Base-by-base conservation (phyloP, 805 yeast species). In the Ogataea naganishii region DNA sequence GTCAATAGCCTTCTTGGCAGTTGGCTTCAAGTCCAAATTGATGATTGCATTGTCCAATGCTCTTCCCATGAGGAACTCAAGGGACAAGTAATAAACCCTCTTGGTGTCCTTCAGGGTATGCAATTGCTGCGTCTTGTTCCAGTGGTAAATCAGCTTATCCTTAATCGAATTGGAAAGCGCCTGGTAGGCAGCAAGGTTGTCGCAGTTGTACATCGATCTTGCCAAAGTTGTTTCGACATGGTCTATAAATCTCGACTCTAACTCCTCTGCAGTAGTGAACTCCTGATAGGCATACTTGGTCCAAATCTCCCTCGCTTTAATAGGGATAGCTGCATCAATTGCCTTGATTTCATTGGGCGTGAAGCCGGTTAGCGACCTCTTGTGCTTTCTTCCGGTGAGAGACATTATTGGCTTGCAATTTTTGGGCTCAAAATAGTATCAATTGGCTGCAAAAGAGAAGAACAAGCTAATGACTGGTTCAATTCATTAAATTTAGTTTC, bases 1-100 rank as follows among this genome's bases (percentile, higher is more conserved):
- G 31, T 65, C 66, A 31, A 76, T 64, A 3, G 81, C 72, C 4
- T 60, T 61, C 11, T 51, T 43, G 26, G 85, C 72, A 30, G 71
- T 57, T 22, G 66, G 75, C 53, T 85, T 78, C 30, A 75, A 66
- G 21, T 77, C 72, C 45, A 80, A 67, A 55, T 88, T 86, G 56
- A 86, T 80, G 60, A 88, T 61, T 19, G 96, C 95, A 53, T 88
- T 88, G 57, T 88, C 96, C 67, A 86, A 66, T 27, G 96, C 95
- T 47, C 95, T 72, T 26, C 96, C 96, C 95, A 86, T 84, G 39
- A 86, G 62, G 52, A 84, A 86, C 59, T 86, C 96, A 43, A 86
- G 64, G 3, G 94, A 82, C 37, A 86, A 56, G 52, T 86, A 86
- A 58, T 86, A 86, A 24, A 86, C 79, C 39, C 96, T 66, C 60